These are phyloP conservation scores for Coelastrella sp. DNA, from an alignment of 139 green algal genomes.

Conservation along the genomic window DNA sequence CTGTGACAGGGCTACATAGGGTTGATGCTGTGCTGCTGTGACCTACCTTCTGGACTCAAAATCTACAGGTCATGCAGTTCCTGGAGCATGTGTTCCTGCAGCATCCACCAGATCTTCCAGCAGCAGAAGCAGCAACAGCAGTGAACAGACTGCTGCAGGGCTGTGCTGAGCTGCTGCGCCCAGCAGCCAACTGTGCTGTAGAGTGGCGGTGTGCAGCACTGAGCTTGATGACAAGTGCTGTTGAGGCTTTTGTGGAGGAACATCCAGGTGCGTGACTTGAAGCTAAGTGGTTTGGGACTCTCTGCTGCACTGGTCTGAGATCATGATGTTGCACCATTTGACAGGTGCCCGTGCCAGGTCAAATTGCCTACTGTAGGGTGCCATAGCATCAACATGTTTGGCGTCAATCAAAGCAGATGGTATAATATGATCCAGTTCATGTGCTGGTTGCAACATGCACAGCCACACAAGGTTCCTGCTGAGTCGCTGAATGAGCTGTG, in stretches of 20 bases:
- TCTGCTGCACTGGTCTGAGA: too few relatives aligned
- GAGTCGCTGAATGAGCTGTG: not conserved
- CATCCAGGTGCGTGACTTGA: not conserved
- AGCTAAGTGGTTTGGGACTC: too few relatives aligned
- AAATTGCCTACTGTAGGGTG: too few relatives aligned
- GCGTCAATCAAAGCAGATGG: too few relatives aligned
- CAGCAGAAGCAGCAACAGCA: conserved; percentile 2
- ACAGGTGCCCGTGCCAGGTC: too few relatives aligned
- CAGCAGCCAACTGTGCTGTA: conserved; percentile 15
- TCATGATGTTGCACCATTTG: too few relatives aligned
- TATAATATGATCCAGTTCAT: too few relatives aligned
- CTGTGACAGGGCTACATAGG: too few relatives aligned
- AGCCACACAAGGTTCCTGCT: too few relatives aligned
- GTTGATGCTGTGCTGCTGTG: too few relatives aligned
- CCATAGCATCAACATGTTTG: too few relatives aligned
- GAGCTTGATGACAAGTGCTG: not conserved
- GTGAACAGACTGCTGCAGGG: conserved; percentile 14
- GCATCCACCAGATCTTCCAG: not conserved
- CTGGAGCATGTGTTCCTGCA: not conserved
- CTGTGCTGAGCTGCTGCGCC: conserved; percentile 28
- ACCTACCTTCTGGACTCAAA: not conserved
- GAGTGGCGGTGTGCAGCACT: conserved; percentile 26
- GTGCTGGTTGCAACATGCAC: not conserved
- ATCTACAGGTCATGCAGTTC: conserved; percentile 5
- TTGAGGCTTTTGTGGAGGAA: not conserved